Evolutionary conservation across 2,329 filamentous ascomycete genomes (phyloP), one percentile per base, ranked within the genome.

Genomic region (Amesomyces nigricolor): DNA sequence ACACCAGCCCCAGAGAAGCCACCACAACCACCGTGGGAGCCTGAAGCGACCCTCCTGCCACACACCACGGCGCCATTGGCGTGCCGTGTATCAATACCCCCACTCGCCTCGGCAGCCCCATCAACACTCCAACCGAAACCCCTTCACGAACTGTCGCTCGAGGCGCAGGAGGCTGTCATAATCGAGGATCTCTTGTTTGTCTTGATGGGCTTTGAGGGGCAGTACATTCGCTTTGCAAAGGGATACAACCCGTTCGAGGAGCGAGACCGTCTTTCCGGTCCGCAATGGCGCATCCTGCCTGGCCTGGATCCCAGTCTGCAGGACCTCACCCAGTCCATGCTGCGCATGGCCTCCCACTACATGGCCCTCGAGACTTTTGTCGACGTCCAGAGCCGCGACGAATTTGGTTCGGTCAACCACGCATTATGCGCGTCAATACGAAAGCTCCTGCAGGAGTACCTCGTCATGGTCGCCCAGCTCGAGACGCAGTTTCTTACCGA

Each of bases 171-270:
- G 72, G 82, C 85, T 22, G 88, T 84, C 8, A 87, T 99, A 46
- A 77, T 97, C 43, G 91, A 96, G 63, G 94, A 99, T 65, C 73
- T 99, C 14, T 73, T 97, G 37, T 96, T 92, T 67, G 91, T 95
- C 5, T 95, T 97, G 65, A 96, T 99, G 91, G 94, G 94, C 22
- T 96, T 91, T 61, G 94, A 99, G 72, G 94, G 94, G n/a, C 91
- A 96, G 70, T 97, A 97, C 68, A 88, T 99, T 59, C 88, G 89
- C 53, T 97, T 90, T 68, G 81, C 81, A 56, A 87, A 89, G 62
- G 81, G 82, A 8, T 97, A 95, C 69, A 86, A 96, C 63, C 90
- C 91, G 0, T 75, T 80, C 3, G 84, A 89, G 50, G 94, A 99
- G 73, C 89, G 92, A 65, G 90, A 95, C 66, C 85, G 91, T 13